Conservation (phyloP, 2,329 filamentous ascomycete genomes). For the Aphanocladium album region DNA sequence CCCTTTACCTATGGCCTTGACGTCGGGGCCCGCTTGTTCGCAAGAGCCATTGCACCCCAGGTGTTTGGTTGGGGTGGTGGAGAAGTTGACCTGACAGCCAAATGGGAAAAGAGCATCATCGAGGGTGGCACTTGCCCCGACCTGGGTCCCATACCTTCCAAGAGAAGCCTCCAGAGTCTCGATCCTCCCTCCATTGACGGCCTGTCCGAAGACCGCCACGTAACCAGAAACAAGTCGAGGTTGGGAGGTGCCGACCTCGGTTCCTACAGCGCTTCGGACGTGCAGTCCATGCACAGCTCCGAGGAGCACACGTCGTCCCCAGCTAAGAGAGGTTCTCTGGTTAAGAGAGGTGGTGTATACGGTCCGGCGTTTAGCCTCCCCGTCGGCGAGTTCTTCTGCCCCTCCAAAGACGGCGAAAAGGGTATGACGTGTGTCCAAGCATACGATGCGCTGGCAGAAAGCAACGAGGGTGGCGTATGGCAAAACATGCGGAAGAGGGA, state of each 20-base stretch:
- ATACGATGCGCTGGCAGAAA: no score
- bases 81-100: slow-evolving; percentile 14
- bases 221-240: no score
- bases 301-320: not conserved
- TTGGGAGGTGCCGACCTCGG: no score
- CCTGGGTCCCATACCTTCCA: slow-evolving; percentile 14
- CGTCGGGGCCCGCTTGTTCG: slow-evolving; percentile 19
- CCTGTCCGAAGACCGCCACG: no score
- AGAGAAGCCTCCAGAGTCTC: no score
- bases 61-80: slow-evolving; percentile 18
- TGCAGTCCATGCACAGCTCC: no score
- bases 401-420: not conserved
- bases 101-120: slow-evolving; percentile 16
- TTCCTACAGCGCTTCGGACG: no score
- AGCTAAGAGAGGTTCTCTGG: slow-evolving; percentile 10
- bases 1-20: slow-evolving; percentile 21
- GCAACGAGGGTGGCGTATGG: no score
- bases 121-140: slow-evolving; percentile 17
- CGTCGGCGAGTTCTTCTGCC: slow-evolving; percentile 13
- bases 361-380: slow-evolving; percentile 14
- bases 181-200: no score
- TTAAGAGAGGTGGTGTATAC: slow-evolving; percentile 15
- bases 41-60: slow-evolving; percentile 15
- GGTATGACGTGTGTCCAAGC: no score
- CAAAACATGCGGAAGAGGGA: not conserved